These are phyloP conservation scores for Tulasnella sp. DNA, from an alignment of 768 basidiomycete genomes.

Conservation along the genomic window DNA sequence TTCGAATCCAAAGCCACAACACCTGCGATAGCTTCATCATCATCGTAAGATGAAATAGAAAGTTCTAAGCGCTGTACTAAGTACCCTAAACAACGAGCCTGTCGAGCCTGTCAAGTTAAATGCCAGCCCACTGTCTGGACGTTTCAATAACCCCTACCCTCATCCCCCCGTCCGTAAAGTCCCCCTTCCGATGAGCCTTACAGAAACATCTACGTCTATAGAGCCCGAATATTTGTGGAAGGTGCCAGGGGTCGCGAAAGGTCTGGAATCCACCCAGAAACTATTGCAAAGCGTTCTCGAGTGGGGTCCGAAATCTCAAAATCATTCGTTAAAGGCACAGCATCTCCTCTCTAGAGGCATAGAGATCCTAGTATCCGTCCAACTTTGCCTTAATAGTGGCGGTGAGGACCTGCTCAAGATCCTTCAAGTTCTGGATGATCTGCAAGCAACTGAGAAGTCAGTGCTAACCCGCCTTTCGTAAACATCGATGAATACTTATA, in stretches of 20 bases:
- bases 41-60: background rate
- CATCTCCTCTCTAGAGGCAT: background rate
- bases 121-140: background rate
- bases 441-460: background rate
- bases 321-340: background rate
- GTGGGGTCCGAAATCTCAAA: background rate
- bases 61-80: background rate
- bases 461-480: background rate
- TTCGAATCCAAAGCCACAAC: background rate
- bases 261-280: background rate
- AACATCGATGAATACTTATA: background rate
- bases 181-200: too few relatives aligned
- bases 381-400: background rate
- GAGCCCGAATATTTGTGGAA: background rate
- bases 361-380: background rate
- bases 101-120: background rate
- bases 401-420: background rate
- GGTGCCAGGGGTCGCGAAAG: background rate
- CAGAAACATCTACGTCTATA: too few relatives aligned
- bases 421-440: background rate
- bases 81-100: background rate
- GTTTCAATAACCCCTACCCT: background rate
- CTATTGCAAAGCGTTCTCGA: background rate
- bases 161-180: background rate
- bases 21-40: background rate